Evolutionary conservation across 2,329 filamentous ascomycete genomes (phyloP).

Genomic region (Sporothrix sp.): DNA sequence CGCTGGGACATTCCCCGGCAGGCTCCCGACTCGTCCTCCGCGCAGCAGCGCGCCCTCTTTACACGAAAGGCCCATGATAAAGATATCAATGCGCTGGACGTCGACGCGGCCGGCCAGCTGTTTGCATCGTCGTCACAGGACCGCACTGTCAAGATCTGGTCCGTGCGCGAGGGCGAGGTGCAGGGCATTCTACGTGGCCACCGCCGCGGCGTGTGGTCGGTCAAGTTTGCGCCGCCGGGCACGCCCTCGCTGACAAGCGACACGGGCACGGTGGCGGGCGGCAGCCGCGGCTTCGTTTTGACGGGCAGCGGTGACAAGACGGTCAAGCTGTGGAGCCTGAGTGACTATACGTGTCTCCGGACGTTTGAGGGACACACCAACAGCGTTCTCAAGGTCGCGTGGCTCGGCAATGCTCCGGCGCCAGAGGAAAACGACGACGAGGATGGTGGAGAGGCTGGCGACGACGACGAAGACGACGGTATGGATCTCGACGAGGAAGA

Average conservation of each 20-base stretch:
- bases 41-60: conserved; percentile 58
- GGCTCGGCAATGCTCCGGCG: conserved; percentile 53
- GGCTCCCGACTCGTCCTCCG: conserved; percentile 28
- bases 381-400: conserved; percentile 85
- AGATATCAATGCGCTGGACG: conserved; percentile 90
- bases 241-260: conserved; percentile 66
- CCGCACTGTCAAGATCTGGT: conserved; percentile 95
- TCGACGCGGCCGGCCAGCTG: conserved; percentile 62
- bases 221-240: conserved; percentile 74
- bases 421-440: conserved; percentile 30
- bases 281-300: conserved; percentile 59
- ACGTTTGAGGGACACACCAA: conserved; percentile 97
- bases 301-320: conserved; percentile 96
- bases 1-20: conserved; percentile 71
- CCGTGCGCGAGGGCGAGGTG: conserved; percentile 77
- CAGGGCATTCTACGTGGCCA: conserved; percentile 88
- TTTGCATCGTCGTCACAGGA: conserved; percentile 97
- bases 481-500: conserved; percentile 4
- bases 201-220: conserved; percentile 90
- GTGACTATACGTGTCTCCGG: conserved; percentile 83
- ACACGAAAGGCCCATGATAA: conserved; percentile 97
- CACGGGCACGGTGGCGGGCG: conserved; percentile 60
- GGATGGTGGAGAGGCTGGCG: conserved; percentile 39
- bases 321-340: conserved; percentile 86
- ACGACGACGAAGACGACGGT: conserved; percentile 37